Evolutionary conservation across 2,329 filamentous ascomycete genomes (phyloP).

Genomic region (Colletotrichum coccodes): DNA sequence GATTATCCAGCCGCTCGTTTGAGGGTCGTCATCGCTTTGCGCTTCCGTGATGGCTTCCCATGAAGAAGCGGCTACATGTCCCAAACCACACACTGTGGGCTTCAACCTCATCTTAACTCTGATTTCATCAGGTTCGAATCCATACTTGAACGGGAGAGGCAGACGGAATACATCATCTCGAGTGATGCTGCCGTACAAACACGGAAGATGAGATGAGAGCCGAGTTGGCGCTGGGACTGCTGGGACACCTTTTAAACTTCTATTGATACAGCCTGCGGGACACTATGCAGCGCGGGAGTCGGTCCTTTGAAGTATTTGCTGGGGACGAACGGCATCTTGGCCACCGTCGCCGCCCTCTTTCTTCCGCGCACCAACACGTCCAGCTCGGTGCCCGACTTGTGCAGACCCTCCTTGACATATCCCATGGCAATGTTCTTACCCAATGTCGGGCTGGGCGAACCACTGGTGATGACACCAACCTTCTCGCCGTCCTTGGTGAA

Average conservation of each 20-base stretch:
- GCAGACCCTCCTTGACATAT: slow-evolving; percentile 82
- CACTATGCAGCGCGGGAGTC: slow-evolving; percentile 25
- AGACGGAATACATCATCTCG: background rate
- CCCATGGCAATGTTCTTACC: slow-evolving; percentile 97
- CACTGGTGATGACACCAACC: slow-evolving; percentile 87
- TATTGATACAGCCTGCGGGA: slow-evolving; percentile 14
- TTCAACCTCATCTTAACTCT: background rate
- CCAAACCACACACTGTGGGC: background rate
- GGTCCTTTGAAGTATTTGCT: slow-evolving; percentile 76
- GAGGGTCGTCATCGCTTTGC: slow-evolving; percentile 53
- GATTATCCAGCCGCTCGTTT: slow-evolving; percentile 34
- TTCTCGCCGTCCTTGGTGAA: slow-evolving; percentile 71
- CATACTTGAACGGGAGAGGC: background rate
- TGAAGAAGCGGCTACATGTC: slow-evolving; percentile 37
- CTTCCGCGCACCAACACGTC: slow-evolving; percentile 82
- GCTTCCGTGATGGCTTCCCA: slow-evolving; percentile 52
- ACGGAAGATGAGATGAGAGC: background rate
- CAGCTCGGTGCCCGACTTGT: slow-evolving; percentile 87
- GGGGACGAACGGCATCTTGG: slow-evolving; percentile 90
- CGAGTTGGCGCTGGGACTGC: background rate
- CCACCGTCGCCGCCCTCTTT: slow-evolving; percentile 77
- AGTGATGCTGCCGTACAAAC: background rate
- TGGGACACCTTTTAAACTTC: slow-evolving; percentile 28
- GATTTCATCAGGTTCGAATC: background rate
- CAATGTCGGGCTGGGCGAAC: slow-evolving; percentile 87